A percentile compares a stretch with the other conserved stretches of the same genome.
Evolutionary conservation across 352 stramenopile species (phyloP).

Genomic region (Phytopythium litorale): DNA sequence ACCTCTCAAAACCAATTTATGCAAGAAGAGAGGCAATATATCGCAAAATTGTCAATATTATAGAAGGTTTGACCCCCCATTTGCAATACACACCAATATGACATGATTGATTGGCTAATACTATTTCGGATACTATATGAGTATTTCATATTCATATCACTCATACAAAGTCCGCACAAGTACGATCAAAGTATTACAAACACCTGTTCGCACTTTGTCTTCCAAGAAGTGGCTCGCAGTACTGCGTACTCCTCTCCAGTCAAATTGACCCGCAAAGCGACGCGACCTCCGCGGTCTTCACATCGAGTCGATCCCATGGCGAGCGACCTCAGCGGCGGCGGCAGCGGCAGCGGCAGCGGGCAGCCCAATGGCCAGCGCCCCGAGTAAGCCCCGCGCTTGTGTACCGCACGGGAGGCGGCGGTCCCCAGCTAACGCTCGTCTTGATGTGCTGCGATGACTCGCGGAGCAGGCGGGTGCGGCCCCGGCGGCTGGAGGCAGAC

Average conservation of each 20-base stretch:
- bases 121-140: too few relatives aligned
- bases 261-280: not conserved
- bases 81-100: too few relatives aligned
- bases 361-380: slow-evolving; percentile 12
- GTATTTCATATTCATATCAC: too few relatives aligned
- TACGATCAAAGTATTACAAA: not conserved
- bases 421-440: not conserved
- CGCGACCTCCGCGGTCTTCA: too few relatives aligned
- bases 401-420: not conserved
- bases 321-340: not conserved
- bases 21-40: not conserved
- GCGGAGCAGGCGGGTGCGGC: slow-evolving; percentile 48
- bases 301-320: not conserved
- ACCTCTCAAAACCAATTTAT: too few relatives aligned
- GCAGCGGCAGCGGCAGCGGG: not conserved
- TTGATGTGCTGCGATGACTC: not conserved
- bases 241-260: not conserved
- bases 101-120: too few relatives aligned
- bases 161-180: too few relatives aligned
- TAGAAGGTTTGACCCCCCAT: too few relatives aligned
- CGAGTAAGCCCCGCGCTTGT: slow-evolving; percentile 13
- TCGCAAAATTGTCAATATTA: too few relatives aligned
- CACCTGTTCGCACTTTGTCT: too few relatives aligned
- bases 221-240: not conserved
- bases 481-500: slow-evolving; percentile 69